phyloP scores from a whole-genome alignment of 495 filamentous ascomycete genomes.

The Penicillium arizonense region DNA sequence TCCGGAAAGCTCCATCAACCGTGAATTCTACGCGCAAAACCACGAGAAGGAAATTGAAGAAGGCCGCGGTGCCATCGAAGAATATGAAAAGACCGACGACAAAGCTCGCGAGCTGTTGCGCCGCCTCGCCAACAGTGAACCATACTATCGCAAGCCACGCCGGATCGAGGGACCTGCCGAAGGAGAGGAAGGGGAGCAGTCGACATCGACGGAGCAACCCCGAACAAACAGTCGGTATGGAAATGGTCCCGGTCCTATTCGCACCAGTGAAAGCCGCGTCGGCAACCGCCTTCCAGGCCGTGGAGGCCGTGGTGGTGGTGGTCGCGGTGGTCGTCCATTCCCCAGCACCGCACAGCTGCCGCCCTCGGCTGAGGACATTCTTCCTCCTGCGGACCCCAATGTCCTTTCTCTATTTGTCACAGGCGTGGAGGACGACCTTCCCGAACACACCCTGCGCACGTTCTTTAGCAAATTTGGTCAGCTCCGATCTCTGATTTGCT shows the following conservation, averaged over 20 bases:
- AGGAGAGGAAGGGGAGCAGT: slow-evolving; percentile 29
- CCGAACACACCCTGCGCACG: slow-evolving; percentile 83
- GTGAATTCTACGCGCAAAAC: slow-evolving; percentile 96
- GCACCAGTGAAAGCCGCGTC: slow-evolving; percentile 55
- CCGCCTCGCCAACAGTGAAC: slow-evolving; percentile 84
- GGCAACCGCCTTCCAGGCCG: slow-evolving; percentile 39
- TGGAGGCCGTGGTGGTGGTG: slow-evolving; percentile 39
- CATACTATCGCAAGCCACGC: slow-evolving; percentile 85
- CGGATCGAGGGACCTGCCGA: slow-evolving; percentile 56
- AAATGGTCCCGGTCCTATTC: slow-evolving; percentile 58
- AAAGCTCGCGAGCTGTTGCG: slow-evolving; percentile 87
- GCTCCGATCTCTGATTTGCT: slow-evolving; percentile 87
- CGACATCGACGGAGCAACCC: slow-evolving; percentile 21
- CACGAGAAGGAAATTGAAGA: slow-evolving; percentile 95
- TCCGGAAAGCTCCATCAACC: slow-evolving; percentile 84
- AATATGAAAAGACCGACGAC: slow-evolving; percentile 96
- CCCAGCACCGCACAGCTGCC: slow-evolving; percentile 72
- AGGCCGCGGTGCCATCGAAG: slow-evolving; percentile 75
- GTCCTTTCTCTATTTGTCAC: slow-evolving; percentile 92
- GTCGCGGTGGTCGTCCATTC: slow-evolving; percentile 57
- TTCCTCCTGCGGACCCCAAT: slow-evolving; percentile 76
- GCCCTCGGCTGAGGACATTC: slow-evolving; percentile 75
- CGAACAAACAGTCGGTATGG: slow-evolving; percentile 44
- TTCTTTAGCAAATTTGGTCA: slow-evolving; percentile 87
- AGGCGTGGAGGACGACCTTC: slow-evolving; percentile 92